Base-by-base conservation (phyloP, 164 flowering plant genomes). In the Aristolochia californica region DNA sequence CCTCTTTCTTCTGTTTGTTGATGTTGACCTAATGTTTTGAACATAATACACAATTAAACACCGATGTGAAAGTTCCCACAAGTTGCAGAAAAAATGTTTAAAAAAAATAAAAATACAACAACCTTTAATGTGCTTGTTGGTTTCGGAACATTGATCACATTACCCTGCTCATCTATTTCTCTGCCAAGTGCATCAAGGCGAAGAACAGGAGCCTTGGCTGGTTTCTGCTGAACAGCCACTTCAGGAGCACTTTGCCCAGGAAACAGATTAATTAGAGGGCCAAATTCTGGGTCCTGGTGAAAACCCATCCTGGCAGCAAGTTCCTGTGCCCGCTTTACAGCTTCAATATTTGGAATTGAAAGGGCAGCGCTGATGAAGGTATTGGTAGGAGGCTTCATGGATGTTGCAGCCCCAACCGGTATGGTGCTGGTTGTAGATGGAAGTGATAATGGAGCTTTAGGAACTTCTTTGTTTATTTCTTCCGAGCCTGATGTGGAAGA, bases 221-320 rank as follows among this genome's bases (percentile, higher is more conserved):
- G 97, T 72, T 88, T 94, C 69, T 76, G 93, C 23, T 75, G 83
- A 25, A 67, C 70, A 54, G 80, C 34, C 45, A 69, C 70, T 10
- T 85, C 95, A 17, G 77, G 43, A 12, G 79, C 64, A 53, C 66
- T 24, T 68, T 85, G 95, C 18, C 95, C 97, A 2, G 96, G 97
- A 66, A 90, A 94, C 80, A 84, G 65, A 69, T 94, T 90, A 56
- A 94, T 80, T n/a, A 86, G 79, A 62, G 96, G 90, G 69, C 82
- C 91, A 82, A 83, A 94, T 64, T 84, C 77, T 7, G 96, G 95
- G 55, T 94, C 99, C 73, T 90, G 96, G 27, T 81, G 79, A 66
- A 94, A 94, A 49, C 99, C 99, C 97, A 94, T 84, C 75, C 79
- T 87, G 45, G 97, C 97, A 67, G 97, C 99, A 63, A 94, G 88